Base-by-base conservation (phyloP, 495 filamentous ascomycete species). In the Xylaria venustula region DNA sequence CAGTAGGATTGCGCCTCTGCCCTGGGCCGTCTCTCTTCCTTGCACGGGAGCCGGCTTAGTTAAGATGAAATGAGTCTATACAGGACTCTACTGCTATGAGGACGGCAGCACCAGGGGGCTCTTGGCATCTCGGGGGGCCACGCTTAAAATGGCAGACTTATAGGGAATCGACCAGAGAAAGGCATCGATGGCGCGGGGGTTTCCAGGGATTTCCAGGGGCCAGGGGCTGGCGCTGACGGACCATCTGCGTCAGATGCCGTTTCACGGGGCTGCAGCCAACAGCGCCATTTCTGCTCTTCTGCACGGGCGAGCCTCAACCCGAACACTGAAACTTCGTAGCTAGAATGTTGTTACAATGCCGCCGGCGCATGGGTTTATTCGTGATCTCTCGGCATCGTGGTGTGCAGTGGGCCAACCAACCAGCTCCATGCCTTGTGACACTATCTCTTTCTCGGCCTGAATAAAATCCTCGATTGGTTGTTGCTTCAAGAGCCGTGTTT, bases 171-270 rank as follows among this genome's bases (percentile, higher is more conserved):
- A 34, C n/a, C n/a, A n/a, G n/a, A n/a, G n/a, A n/a, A n/a, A n/a
- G n/a, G n/a, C n/a, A n/a, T n/a, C n/a, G n/a, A n/a, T n/a, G n/a
- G n/a, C n/a, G n/a, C n/a, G n/a, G n/a, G n/a, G n/a, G n/a, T n/a
- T n/a, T n/a, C n/a, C n/a, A n/a, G 58, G 42, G 58, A 63, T 41
- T 40, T n/a, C 46, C 41, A 34, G 30, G 51, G 42, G 20, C 9
- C 14, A 36, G 60, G 42, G 51, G 44, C 30, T 49, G 52, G 34
- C 32, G 44, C 42, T 49, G 52, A 56, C 32, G 60, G 51, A 4
- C 50, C 60, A 53, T 58, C 48, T 66, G 66, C 68, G 49, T 71
- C 68, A 71, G 65, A 63, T 61, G 58, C 37, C 25, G 68, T 71
- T 71, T 71, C 63, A 66, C 32, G 44, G 41, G 44, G 54, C 42